Evolutionary conservation across 768 basidiomycete genomes (phyloP), one percentile per base, ranked within the genome.

Genomic region (Pisolithus marmoratus): DNA sequence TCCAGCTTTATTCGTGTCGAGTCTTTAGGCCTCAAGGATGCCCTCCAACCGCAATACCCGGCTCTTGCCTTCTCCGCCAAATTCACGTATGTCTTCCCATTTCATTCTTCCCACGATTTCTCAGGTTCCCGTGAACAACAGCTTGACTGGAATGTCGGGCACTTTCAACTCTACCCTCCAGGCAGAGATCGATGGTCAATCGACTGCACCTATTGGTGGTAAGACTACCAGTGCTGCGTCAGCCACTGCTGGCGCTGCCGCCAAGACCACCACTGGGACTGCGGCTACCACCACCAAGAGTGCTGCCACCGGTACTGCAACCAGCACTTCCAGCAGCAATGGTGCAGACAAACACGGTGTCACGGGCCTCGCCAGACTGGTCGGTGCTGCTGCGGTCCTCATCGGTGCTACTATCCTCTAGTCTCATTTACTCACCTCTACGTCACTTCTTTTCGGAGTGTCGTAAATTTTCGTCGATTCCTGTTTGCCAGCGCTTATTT

Each of bases 1-100:
- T 49, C 2, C 52, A 88, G 87, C 74, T 94, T 94, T 74, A 78
- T 94, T 62, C 87, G 89, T 45, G 70, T 87, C 61, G 78, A 86
- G 52, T 90, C 90, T 0, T 56, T 75, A 34, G 59, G 36, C 49
- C 58, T 79, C 41, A 84, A 75, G 64, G 81, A 86, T 63, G 44
- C 81, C 26, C 60, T 62, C 2, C 63, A 77, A 50, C 69, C 84
- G 14, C 71, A 78, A 50, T 86, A 72, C 70, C 78, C 77, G 4
- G 79, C 76, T 42, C 71, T 85, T 56, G 82, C 88, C 0, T 94
- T 91, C 75, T 90, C 89, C 7, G 78, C 90, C 56, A 80, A 79
- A 60, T 93, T 90, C 74, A 72, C 72, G 90, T 91, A 62, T 57
- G 84, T 70, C 2, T 20, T 49, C 37, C 11, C 31, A 46, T 14